These are phyloP conservation scores for Coelastrella sp. DNA, from an alignment of 139 green algal species.

Conservation along the genomic window DNA sequence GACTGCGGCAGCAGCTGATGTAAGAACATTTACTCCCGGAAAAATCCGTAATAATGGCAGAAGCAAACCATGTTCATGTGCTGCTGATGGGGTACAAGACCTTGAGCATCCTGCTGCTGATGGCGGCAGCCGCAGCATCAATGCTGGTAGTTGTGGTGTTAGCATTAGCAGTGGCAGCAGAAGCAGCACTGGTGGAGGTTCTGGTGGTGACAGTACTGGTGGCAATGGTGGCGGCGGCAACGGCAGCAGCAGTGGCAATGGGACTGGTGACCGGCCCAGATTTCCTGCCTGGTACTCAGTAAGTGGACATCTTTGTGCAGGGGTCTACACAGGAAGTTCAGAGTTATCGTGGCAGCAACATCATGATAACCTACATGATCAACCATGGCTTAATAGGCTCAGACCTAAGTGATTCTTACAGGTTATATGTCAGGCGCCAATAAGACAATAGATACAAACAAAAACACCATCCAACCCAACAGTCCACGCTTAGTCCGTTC, in stretches of 20 bases:
- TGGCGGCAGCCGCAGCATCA: not conserved
- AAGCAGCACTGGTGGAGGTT: not conserved
- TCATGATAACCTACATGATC: no score
- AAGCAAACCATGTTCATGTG: not conserved
- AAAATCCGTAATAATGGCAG: not conserved
- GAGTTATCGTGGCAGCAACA: no score
- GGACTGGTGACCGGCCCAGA: not conserved
- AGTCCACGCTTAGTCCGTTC: no score
- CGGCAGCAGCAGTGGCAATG: not conserved
- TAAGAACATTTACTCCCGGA: no score
- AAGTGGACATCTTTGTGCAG: not conserved
- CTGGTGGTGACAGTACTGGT: not conserved
- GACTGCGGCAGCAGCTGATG: no score
- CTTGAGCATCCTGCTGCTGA: not conserved
- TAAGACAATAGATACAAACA: no score
- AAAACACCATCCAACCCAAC: no score
- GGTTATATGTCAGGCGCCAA: no score
- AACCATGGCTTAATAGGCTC: no score
- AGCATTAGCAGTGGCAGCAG: not conserved
- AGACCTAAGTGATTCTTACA: no score
- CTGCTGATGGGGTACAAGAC: not conserved
- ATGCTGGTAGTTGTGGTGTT: not conserved
- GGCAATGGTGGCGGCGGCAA: not conserved
- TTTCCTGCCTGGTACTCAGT: conserved; percentile 24
- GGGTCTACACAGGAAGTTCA: no score